These are phyloP conservation scores for Stenocarpella maydis DNA, from an alignment of 2,329 filamentous ascomycete genomes.

Conservation along the genomic window DNA sequence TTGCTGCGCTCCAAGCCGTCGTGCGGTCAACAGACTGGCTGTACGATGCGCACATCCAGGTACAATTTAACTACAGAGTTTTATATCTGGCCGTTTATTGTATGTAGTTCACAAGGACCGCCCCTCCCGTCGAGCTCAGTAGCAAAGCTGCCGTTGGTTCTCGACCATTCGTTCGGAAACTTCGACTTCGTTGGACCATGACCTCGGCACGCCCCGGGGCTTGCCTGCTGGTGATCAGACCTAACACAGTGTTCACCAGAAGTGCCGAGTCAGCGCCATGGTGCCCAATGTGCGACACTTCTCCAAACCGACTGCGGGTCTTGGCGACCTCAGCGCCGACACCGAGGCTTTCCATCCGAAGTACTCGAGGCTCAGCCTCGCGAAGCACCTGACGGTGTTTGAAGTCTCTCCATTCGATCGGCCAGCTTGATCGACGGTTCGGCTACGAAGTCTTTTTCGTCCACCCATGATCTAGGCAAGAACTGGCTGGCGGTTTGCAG, in stretches of 20 bases:
- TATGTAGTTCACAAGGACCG: neutral
- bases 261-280: slow-evolving; percentile 26
- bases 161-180: neutral
- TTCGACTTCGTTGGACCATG: slow-evolving; percentile 13
- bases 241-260: slow-evolving; percentile 26
- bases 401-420: neutral
- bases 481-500: neutral
- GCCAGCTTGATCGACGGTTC: slow-evolving; percentile 17
- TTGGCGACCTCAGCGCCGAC: slow-evolving; percentile 18
- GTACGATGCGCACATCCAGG: neutral
- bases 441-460: neutral
- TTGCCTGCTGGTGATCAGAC: slow-evolving; percentile 20
- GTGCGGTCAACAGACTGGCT: neutral
- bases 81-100: neutral
- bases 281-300: slow-evolving; percentile 30
- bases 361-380: slow-evolving; percentile 14
- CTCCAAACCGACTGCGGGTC: slow-evolving; percentile 19
- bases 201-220: neutral
- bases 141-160: neutral
- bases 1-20: neutral
- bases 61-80: neutral
- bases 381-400: slow-evolving; percentile 15
- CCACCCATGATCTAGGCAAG: neutral
- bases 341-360: slow-evolving; percentile 7
- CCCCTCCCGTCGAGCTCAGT: neutral